Percentiles rank a stretch among this genome's conserved stretches.
Conservation (phyloP, 164 flowering plant genomes). For the Stephania japonica region DNA sequence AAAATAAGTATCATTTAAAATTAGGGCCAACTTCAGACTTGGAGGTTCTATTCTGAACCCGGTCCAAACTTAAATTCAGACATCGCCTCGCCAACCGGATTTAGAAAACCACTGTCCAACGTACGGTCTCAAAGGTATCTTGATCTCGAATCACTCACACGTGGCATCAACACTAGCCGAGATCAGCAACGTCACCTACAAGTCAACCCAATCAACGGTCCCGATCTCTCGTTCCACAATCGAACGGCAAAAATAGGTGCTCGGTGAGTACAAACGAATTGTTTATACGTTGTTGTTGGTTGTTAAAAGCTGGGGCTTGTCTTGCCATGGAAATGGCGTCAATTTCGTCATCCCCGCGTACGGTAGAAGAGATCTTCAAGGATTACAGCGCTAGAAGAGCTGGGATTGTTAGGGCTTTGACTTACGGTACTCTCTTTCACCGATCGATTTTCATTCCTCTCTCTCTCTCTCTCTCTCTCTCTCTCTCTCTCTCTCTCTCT, state of each 20-base stretch:
- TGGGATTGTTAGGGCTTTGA: slow-evolving; percentile 70
- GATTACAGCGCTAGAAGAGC: slow-evolving; percentile 66
- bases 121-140: not conserved
- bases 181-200: not conserved
- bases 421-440: slow-evolving; percentile 36
- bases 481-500: too few relatives aligned
- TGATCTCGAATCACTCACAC: not conserved
- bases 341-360: slow-evolving; percentile 50
- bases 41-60: too few relatives aligned
- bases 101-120: too few relatives aligned
- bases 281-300: not conserved
- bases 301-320: not conserved
- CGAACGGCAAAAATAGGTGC: slow-evolving; percentile 1
- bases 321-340: slow-evolving; percentile 52
- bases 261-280: not conserved
- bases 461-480: too few relatives aligned
- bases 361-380: slow-evolving; percentile 85
- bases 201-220: not conserved
- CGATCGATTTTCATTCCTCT: too few relatives aligned
- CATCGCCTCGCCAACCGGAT: too few relatives aligned
- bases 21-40: too few relatives aligned
- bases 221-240: not conserved
- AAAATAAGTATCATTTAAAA: too few relatives aligned
- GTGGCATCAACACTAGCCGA: not conserved
- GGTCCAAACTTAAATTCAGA: too few relatives aligned